Evolutionary conservation across 2,329 filamentous ascomycete genomes (phyloP).

Genomic region (Periglandula ipomoeae): DNA sequence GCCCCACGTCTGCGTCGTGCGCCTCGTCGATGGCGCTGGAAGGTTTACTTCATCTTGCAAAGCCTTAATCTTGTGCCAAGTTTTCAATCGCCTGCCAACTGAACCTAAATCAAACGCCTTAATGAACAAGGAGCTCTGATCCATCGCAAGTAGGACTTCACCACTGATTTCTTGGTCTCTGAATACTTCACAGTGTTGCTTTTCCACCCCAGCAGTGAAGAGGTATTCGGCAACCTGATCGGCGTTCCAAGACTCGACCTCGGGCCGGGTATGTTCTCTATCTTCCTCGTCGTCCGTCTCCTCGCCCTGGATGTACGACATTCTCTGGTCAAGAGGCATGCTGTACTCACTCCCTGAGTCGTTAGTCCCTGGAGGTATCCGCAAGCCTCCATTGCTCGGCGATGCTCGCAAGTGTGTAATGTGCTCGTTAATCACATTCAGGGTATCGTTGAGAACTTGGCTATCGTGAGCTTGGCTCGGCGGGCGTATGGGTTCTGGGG

Average conservation of each 20-base stretch:
- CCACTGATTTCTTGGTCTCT: slow-evolving; percentile 92
- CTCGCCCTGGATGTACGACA: slow-evolving; percentile 88
- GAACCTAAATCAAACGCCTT: slow-evolving; percentile 92
- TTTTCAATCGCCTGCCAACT: slow-evolving; percentile 80
- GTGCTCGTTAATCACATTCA: slow-evolving; percentile 95
- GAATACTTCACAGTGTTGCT: slow-evolving; percentile 87
- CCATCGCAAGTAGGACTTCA: slow-evolving; percentile 88
- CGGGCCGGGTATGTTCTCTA: slow-evolving; percentile 52
- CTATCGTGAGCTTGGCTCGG: slow-evolving; percentile 39
- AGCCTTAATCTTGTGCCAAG: slow-evolving; percentile 92
- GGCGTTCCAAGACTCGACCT: slow-evolving; percentile 74
- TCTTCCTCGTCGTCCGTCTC: slow-evolving; percentile 95
- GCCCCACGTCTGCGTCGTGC: slow-evolving; percentile 47
- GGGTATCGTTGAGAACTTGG: slow-evolving; percentile 84
- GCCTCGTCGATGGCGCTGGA: slow-evolving; percentile 26
- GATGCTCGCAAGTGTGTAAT: slow-evolving; percentile 72
- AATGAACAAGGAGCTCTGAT: slow-evolving; percentile 89
- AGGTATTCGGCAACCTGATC: slow-evolving; percentile 82
- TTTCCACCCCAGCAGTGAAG: slow-evolving; percentile 75
- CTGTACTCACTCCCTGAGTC: slow-evolving; percentile 91
- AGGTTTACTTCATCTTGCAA: slow-evolving; percentile 77
- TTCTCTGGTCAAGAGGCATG: slow-evolving; percentile 61
- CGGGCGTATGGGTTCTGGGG: slow-evolving; percentile 26
- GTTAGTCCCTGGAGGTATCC: slow-evolving; percentile 48
- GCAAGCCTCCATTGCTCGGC: slow-evolving; percentile 40